Base-by-base conservation (phyloP, 2,329 filamentous ascomycete species). In the Juglanconis juglandina region DNA sequence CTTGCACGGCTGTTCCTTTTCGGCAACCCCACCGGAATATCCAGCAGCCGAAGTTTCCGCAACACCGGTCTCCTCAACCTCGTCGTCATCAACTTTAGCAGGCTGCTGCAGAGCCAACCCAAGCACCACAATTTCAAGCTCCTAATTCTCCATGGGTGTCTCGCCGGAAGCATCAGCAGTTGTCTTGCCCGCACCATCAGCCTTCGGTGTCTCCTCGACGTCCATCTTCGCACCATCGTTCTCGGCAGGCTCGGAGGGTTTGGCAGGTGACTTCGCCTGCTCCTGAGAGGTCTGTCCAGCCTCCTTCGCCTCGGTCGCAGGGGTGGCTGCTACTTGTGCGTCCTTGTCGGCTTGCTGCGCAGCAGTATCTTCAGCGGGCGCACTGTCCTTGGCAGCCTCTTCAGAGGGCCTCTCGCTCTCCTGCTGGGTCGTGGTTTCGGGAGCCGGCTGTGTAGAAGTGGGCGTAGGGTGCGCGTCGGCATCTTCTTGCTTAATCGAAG, bases 401-500 rank as follows among this genome's bases (percentile, higher is more conserved):
- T 60, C 61, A 24, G 32, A 37, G 2, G 58, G 50, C 34, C 56
- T 56, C 3, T 69, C 67, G 41, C 35, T 34, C 33, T 63, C 63
- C 13, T 66, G 63, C 5, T 67, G 65, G 8, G 54, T 46, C 33
- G 58, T 64, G 5, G 50, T 53, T 32, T 56, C 39, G 2, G 70
- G 67, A 44, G 65, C 63, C 3, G 69, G 61, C 8, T 74, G 68
- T 33, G 70, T 70, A 17, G 71, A 64, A 10, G 55, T n/a, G 2
- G 52, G 35, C 2, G 72, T 68, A 1, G 73, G 65, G 32, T 68
- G 69, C 1, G 68, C 60, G 53, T 76, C 72, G 5, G 61, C 63
- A 5, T 78, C 75, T 44, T 77, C 75, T 46, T 75, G 69, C 58
- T 77, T 75, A 37, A 76, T 73, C 10, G 68, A 65, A 17, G 72